Evolutionary conservation across 2,329 filamentous ascomycete genomes (phyloP).

Genomic region (Pestalotiopsis sp.): DNA sequence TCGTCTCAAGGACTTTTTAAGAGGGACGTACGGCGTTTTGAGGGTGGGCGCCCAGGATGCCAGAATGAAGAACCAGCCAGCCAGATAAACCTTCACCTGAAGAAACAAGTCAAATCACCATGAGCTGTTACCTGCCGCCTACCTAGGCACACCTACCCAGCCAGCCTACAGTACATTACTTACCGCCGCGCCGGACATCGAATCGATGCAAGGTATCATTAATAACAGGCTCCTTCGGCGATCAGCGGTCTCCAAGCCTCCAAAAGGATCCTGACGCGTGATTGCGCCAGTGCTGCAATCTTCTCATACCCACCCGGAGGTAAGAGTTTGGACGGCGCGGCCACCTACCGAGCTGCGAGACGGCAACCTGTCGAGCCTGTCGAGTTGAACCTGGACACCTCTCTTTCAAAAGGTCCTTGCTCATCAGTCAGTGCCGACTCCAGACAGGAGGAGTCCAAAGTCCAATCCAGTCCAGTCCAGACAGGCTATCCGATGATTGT

Average conservation of each 20-base stretch:
- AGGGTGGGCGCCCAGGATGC: neutral
- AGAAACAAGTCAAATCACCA: neutral
- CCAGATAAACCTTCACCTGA: neutral
- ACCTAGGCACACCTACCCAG: neutral
- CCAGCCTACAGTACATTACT: neutral
- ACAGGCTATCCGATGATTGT: neutral
- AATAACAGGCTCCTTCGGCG: constrained; percentile 3
- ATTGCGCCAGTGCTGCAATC: constrained; percentile 2
- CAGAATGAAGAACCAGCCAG: neutral
- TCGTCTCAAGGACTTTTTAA: neutral
- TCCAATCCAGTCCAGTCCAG: neutral
- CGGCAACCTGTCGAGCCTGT: neutral
- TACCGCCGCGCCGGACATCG: neutral
- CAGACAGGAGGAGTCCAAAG: neutral
- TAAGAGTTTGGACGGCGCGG: neutral
- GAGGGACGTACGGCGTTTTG: neutral
- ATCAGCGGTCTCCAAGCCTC: constrained; percentile 4
- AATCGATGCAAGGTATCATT: constrained; percentile 1
- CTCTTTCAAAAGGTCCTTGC: neutral
- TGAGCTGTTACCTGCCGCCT: neutral
- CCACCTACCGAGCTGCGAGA: neutral
- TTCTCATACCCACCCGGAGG: constrained; percentile 5
- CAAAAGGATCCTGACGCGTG: constrained; percentile 6
- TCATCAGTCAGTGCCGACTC: neutral
- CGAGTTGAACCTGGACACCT: neutral